Evolutionary conservation across 805 yeast species (phyloP).

Genomic region (Brettanomyces sp.): DNA sequence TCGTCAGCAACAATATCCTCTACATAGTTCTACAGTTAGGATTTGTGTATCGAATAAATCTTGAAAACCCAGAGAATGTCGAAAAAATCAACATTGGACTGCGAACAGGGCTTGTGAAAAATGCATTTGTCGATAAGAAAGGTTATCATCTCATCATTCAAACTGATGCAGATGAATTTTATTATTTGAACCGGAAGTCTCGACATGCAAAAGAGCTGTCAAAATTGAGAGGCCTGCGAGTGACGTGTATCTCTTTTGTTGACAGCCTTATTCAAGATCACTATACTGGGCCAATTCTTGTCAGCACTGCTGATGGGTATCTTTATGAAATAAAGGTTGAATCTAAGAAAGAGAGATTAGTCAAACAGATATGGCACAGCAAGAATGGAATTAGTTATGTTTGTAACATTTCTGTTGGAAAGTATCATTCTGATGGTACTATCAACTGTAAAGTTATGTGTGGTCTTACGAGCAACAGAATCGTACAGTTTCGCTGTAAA

Average conservation of each 20-base stretch:
- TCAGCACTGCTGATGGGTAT: constrained; percentile 40
- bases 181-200: constrained; percentile 34
- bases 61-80: constrained; percentile 56
- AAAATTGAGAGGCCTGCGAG: constrained; percentile 36
- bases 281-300: constrained; percentile 36
- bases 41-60: constrained; percentile 51
- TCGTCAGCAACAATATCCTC: constrained; percentile 47
- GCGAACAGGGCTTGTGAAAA: constrained; percentile 17
- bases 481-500: constrained; percentile 8
- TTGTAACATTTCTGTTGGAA: constrained; percentile 1
- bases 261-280: constrained; percentile 15
- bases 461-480: constrained; percentile 8
- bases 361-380: constrained; percentile 32
- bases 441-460: constrained; percentile 4
- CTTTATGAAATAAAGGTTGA: constrained; percentile 40
- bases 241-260: constrained; percentile 33
- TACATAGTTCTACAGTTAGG: constrained; percentile 46
- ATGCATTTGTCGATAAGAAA: constrained; percentile 38
- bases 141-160: constrained; percentile 46
- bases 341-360: constrained; percentile 31
- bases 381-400: constrained; percentile 9
- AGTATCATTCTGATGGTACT: not conserved
- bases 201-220: constrained; percentile 32
- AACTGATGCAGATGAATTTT: constrained; percentile 37
- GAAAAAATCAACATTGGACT: constrained; percentile 27